These are phyloP conservation scores for Sextonia rubra DNA, from an alignment of 164 flowering plant genomes.

Conservation along the genomic window DNA sequence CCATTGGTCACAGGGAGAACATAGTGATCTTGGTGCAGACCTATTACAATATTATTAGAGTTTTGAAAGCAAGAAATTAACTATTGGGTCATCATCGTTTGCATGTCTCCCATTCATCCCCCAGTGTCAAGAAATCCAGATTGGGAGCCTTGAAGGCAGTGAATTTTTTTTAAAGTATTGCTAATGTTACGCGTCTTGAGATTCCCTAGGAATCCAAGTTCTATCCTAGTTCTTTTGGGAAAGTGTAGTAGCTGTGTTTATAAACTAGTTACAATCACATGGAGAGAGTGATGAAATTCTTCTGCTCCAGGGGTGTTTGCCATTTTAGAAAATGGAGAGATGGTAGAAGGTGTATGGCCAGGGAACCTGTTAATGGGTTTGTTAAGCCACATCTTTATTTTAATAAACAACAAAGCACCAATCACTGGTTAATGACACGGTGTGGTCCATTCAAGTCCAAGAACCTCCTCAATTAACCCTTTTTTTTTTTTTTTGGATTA, in stretches of 20 bases:
- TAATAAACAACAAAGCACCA: too few relatives aligned
- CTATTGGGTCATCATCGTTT: not conserved
- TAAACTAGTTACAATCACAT: not conserved
- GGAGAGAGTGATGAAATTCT: not conserved
- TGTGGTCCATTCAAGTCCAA: too few relatives aligned
- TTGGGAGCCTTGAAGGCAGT: not conserved
- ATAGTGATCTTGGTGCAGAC: not conserved
- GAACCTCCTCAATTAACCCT: too few relatives aligned
- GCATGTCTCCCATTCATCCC: not conserved
- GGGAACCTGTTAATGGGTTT: too few relatives aligned
- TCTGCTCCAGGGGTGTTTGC: too few relatives aligned
- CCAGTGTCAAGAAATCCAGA: not conserved
- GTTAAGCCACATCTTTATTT: too few relatives aligned
- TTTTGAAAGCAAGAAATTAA: not conserved
- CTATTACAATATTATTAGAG: not conserved
- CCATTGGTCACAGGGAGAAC: not conserved
- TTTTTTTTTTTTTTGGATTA: too few relatives aligned
- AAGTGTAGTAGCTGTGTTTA: not conserved
- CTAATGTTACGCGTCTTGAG: not conserved
- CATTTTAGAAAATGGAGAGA: too few relatives aligned
- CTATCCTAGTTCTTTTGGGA: constrained; percentile 6
- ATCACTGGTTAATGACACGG: too few relatives aligned
- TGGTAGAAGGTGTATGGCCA: too few relatives aligned
- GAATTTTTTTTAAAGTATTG: not conserved
- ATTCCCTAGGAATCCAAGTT: constrained; percentile 4